Percentiles rank a stretch among this genome's conserved stretches.
Conservation (phyloP, 306 rosid species). For the Chamaecrista fasciculata region DNA sequence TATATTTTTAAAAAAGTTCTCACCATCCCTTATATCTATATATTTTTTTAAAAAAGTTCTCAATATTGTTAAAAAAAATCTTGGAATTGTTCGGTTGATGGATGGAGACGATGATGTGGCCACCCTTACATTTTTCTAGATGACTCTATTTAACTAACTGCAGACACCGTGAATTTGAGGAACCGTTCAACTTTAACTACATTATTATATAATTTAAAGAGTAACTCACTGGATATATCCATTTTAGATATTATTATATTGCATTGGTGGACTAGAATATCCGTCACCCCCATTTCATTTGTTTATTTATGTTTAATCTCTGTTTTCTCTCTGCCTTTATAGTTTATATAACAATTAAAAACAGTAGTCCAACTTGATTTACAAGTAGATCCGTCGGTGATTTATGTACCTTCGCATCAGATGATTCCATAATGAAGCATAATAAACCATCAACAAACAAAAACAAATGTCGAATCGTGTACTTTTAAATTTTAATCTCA, state of each 20-base stretch:
- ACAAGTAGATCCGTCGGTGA: too few species aligned
- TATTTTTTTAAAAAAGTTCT: too few species aligned
- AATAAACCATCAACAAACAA: too few species aligned
- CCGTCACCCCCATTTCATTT: constrained; percentile 12
- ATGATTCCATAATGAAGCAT: too few species aligned
- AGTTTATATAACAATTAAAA: neutral
- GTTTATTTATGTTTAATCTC: neutral
- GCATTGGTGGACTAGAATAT: neutral
- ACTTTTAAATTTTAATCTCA: neutral
- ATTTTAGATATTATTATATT: too few species aligned
- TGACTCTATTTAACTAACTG: constrained; percentile 20
- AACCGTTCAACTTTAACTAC: constrained; percentile 48
- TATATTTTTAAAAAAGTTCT: neutral
- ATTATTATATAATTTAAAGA: constrained; percentile 11
- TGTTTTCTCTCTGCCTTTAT: neutral
- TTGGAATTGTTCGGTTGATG: neutral
- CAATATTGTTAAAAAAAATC: too few species aligned
- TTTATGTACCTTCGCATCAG: too few species aligned
- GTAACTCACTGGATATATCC: constrained; percentile 16
- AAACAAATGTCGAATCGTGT: neutral
- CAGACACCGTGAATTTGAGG: constrained; percentile 23
- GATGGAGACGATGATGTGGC: neutral
- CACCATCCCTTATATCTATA: too few species aligned
- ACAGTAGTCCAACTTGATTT: neutral
- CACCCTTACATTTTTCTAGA: neutral